phyloP scores from a whole-genome alignment of 2,329 filamentous ascomycete species.

The Fusarium sp. region DNA sequence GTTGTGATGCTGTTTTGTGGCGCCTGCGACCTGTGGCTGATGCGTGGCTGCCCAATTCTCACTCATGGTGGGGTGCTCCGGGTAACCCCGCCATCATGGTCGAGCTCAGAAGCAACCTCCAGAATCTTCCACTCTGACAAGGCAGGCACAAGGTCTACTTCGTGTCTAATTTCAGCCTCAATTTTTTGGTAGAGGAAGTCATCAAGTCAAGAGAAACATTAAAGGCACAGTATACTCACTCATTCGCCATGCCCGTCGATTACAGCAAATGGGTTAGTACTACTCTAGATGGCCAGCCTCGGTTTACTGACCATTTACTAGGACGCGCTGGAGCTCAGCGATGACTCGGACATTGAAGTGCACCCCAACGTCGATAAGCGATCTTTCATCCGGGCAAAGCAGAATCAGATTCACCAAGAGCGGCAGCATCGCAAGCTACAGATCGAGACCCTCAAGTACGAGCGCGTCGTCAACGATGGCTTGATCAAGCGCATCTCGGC shows the following conservation, averaged over 20 bases:
- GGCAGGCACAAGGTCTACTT: neutral
- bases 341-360: conserved; percentile 97
- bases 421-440: conserved; percentile 84
- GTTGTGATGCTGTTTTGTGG: neutral
- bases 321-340: conserved; percentile 94
- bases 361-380: conserved; percentile 99
- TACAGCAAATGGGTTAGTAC: conserved; percentile 73
- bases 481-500: conserved; percentile 82
- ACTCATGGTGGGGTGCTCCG: conserved; percentile 37
- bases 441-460: conserved; percentile 91
- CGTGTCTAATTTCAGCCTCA: neutral
- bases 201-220: neutral
- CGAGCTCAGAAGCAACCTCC: conserved; percentile 34
- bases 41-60: conserved; percentile 6
- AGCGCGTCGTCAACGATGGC: conserved; percentile 90
- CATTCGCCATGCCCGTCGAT: conserved; percentile 58
- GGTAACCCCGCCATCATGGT: conserved; percentile 42
- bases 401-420: conserved; percentile 94
- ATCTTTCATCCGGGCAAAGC: conserved; percentile 98
- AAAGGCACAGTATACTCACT: neutral
- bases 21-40: neutral
- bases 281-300: neutral
- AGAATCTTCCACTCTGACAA: conserved; percentile 41
- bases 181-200: neutral
- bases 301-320: conserved; percentile 46